These are phyloP conservation scores for Comarum palustre DNA, from an alignment of 306 rosid species.

Conservation along the genomic window DNA sequence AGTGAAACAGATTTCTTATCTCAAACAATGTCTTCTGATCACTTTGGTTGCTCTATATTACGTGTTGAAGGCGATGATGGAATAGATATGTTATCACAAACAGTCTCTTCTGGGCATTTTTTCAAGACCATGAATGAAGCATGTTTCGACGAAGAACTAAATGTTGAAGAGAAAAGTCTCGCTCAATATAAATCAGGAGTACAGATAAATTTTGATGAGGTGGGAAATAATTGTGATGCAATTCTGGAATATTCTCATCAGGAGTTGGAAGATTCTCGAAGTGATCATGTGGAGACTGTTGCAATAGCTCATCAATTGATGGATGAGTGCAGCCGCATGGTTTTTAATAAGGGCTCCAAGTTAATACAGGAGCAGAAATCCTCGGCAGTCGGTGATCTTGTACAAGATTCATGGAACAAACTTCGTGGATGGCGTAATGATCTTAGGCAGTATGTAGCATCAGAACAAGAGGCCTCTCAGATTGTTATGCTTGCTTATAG, in stretches of 20 bases:
- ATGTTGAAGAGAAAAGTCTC: constrained; percentile 26
- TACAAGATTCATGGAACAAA: constrained; percentile 62
- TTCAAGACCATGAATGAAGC: constrained; percentile 33
- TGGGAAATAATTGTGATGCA: constrained; percentile 29
- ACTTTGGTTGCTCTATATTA: constrained; percentile 28
- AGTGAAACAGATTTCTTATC: constrained; percentile 37
- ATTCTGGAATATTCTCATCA: constrained; percentile 37
- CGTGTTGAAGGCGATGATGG: constrained; percentile 26
- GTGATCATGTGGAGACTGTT: constrained; percentile 40
- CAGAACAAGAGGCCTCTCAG: constrained; percentile 46
- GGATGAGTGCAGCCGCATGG: constrained; percentile 63
- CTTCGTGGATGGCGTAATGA: constrained; percentile 45
- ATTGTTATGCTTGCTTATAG: constrained; percentile 52
- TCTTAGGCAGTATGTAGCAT: constrained; percentile 45
- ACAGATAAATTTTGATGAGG: constrained; percentile 26
- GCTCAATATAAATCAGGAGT: constrained; percentile 17
- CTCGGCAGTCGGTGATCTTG: constrained; percentile 30
- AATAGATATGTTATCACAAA: constrained; percentile 34
- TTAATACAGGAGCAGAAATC: constrained; percentile 36
- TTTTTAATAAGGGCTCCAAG: constrained; percentile 30
- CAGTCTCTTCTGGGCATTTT: constrained; percentile 39
- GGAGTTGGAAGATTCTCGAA: constrained; percentile 35
- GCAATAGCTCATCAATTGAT: constrained; percentile 32
- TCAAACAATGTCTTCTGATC: constrained; percentile 39
- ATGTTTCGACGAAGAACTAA: constrained; percentile 37